Conservation (phyloP, 2,329 filamentous ascomycete genomes). For the Cladophialophora carrionii region DNA sequence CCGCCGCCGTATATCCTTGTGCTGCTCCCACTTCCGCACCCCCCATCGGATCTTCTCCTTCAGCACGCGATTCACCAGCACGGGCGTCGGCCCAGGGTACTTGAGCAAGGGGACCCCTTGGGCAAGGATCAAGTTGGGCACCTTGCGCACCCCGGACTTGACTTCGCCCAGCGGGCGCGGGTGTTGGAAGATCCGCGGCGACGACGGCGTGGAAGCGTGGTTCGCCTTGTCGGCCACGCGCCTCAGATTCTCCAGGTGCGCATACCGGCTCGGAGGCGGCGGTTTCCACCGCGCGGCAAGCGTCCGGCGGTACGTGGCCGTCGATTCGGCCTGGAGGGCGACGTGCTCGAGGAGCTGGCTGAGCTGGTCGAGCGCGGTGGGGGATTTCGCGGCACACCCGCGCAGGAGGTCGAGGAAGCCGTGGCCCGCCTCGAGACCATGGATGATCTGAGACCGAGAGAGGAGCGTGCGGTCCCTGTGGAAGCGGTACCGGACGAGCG, state of each 20-base stretch:
- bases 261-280: slow-evolving; percentile 7
- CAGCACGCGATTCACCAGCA: slow-evolving; percentile 46
- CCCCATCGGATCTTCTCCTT: slow-evolving; percentile 44
- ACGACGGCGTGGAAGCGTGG: slow-evolving; percentile 14
- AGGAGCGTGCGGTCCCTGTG: slow-evolving; percentile 45
- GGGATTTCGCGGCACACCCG: slow-evolving; percentile 20
- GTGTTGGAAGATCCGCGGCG: slow-evolving; percentile 31
- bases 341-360: slow-evolving; percentile 24
- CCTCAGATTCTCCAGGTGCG: slow-evolving; percentile 26
- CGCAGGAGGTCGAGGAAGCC: slow-evolving; percentile 39
- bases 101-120: slow-evolving; percentile 48
- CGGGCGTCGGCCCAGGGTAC: slow-evolving; percentile 51
- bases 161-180: slow-evolving; percentile 30
- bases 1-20: slow-evolving; percentile 42
- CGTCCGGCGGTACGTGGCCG: slow-evolving; percentile 7
- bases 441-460: slow-evolving; percentile 46
- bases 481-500: slow-evolving; percentile 46
- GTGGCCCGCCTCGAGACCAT: slow-evolving; percentile 50
- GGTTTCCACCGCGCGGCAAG: slow-evolving; percentile 25
- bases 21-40: slow-evolving; percentile 43
- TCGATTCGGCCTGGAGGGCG: slow-evolving; percentile 17
- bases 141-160: slow-evolving; percentile 43
- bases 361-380: slow-evolving; percentile 20
- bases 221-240: slow-evolving; percentile 19
- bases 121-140: slow-evolving; percentile 49